Evolutionary conservation across 1,284 basidiomycete genomes (phyloP).

Genomic region (Sanghuangporus sanghuang): DNA sequence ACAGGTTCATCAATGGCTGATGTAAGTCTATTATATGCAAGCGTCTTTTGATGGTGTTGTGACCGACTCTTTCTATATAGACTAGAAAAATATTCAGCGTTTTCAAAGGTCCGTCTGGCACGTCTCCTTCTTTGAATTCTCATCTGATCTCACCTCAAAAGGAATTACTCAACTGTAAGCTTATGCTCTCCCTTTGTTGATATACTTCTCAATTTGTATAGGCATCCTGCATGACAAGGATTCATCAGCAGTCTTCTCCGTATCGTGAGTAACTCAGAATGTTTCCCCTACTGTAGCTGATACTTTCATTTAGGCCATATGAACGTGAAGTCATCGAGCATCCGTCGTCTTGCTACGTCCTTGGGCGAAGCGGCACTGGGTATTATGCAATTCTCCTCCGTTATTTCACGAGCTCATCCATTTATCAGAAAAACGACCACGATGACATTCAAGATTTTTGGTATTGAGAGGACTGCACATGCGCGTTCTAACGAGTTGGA

Average conservation of each 20-base stretch:
- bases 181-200: neutral
- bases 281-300: neutral
- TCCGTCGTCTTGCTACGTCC: slow-evolving; percentile 55
- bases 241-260: slow-evolving; percentile 46
- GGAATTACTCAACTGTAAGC: slow-evolving; percentile 50
- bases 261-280: slow-evolving; percentile 40
- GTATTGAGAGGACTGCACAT: slow-evolving; percentile 49
- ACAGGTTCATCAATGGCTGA: slow-evolving; percentile 50
- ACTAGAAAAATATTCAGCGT: slow-evolving; percentile 58
- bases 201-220: slow-evolving; percentile 15
- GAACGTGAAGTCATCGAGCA: slow-evolving; percentile 63
- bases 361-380: slow-evolving; percentile 73
- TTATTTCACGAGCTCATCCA: neutral
- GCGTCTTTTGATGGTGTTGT: neutral
- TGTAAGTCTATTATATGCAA: slow-evolving; percentile 40
- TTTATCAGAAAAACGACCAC: slow-evolving; percentile 63
- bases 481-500: slow-evolving; percentile 20
- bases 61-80: slow-evolving; percentile 28
- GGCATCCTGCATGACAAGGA: slow-evolving; percentile 44
- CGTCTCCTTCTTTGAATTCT: neutral
- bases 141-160: slow-evolving; percentile 19
- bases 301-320: slow-evolving; percentile 34
- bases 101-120: slow-evolving; percentile 39
- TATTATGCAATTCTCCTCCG: slow-evolving; percentile 25
- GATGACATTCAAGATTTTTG: slow-evolving; percentile 70